These are phyloP conservation scores for Pythium aquatile DNA, from an alignment of 352 stramenopile species.

Conservation along the genomic window DNA sequence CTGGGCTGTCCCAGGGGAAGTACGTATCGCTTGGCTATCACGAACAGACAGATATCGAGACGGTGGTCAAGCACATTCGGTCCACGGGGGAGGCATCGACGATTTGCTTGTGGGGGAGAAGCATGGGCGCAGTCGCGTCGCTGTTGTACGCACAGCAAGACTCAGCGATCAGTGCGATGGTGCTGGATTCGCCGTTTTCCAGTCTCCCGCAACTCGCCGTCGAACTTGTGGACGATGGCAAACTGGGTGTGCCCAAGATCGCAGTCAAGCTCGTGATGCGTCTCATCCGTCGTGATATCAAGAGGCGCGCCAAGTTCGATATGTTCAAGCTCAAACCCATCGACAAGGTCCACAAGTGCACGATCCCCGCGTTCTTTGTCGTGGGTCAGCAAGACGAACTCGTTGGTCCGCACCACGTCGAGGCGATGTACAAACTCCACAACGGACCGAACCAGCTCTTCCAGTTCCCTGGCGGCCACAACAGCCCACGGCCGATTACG, in stretches of 20 bases:
- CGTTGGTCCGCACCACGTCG: constrained; percentile 71
- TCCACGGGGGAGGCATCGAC: constrained; percentile 50
- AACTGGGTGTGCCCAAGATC: constrained; percentile 78
- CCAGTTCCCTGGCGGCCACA: constrained; percentile 78
- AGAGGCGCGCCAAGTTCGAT: constrained; percentile 81
- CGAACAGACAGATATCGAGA: constrained; percentile 70
- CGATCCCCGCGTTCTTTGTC: constrained; percentile 76
- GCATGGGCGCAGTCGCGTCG: constrained; percentile 76
- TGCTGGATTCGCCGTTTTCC: constrained; percentile 82
- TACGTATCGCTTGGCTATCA: constrained; percentile 84
- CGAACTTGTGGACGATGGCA: constrained; percentile 80
- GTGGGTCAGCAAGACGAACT: constrained; percentile 77
- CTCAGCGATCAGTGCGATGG: constrained; percentile 67
- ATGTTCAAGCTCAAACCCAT: constrained; percentile 88
- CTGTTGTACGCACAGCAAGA: constrained; percentile 66
- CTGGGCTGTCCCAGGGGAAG: constrained; percentile 71
- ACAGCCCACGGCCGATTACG: constrained; percentile 70
- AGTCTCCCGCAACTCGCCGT: constrained; percentile 67
- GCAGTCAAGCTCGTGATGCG: constrained; percentile 82
- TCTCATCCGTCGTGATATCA: constrained; percentile 77
- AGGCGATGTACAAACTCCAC: constrained; percentile 68
- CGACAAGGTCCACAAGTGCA: constrained; percentile 59
- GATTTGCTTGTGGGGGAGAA: constrained; percentile 74
- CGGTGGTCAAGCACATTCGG: constrained; percentile 64
- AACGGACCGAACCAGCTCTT: constrained; percentile 81